Percentiles rank a stretch among this genome's conserved stretches.
phyloP scores from a whole-genome alignment of 345 rosid species.

The Mallotus nudiflorus region DNA sequence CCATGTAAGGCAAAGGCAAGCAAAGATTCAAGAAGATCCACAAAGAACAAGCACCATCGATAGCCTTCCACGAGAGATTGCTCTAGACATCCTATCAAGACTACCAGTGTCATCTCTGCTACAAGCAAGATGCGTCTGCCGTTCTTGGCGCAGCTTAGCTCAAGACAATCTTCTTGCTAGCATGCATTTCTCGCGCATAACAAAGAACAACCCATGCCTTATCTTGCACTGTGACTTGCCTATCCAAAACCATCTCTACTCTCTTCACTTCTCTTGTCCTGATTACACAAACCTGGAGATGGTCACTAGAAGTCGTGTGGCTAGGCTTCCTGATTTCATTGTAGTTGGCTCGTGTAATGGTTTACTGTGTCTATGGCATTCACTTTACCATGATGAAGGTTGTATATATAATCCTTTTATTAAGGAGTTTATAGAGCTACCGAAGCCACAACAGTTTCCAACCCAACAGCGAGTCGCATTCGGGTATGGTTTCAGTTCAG shows the following conservation, averaged over 20 bases:
- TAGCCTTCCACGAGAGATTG: conserved; percentile 30
- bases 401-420: conserved; percentile 63
- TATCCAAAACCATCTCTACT: conserved; percentile 49
- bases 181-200: conserved; percentile 23
- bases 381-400: conserved; percentile 43
- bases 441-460: conserved; percentile 31
- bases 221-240: conserved; percentile 64
- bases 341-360: conserved; percentile 64
- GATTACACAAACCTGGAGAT: conserved; percentile 16
- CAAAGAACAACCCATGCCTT: conserved; percentile 41
- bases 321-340: conserved; percentile 49
- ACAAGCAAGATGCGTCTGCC: conserved; percentile 43
- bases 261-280: conserved; percentile 41
- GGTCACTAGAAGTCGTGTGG: conserved; percentile 43
- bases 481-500: conserved; percentile 60
- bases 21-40: not conserved
- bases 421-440: conserved; percentile 41
- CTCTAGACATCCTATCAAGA: conserved; percentile 34
- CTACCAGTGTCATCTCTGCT: conserved; percentile 16
- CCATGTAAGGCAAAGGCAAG: too few relatives aligned
- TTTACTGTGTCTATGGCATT: conserved; percentile 54
- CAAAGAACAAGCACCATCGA: conserved; percentile 22
- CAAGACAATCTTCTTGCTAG: conserved; percentile 37
- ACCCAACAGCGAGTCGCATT: conserved; percentile 48
- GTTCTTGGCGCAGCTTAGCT: conserved; percentile 46